Conservation (phyloP, 768 basidiomycete species). For the Russula compacta region DNA sequence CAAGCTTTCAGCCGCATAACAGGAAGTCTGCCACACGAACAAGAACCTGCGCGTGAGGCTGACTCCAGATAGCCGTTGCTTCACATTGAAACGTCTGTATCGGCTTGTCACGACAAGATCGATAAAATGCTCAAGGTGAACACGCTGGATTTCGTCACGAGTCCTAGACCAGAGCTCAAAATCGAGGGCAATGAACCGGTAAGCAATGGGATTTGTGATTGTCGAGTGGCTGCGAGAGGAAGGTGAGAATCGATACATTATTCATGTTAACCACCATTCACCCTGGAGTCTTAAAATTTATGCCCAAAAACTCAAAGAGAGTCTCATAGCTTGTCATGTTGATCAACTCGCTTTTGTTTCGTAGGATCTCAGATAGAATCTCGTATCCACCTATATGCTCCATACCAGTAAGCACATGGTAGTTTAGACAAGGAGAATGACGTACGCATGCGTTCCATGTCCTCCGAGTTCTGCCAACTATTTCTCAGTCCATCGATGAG, state of each 20-base stretch:
- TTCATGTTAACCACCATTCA: conserved; percentile 30
- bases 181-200: conserved; percentile 76
- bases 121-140: conserved; percentile 74
- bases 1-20: conserved; percentile 51
- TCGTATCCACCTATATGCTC: conserved; percentile 69
- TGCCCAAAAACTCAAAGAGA: conserved; percentile 76
- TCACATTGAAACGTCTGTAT: conserved; percentile 68
- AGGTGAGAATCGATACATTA: not conserved
- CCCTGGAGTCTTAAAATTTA: conserved; percentile 78
- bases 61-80: conserved; percentile 63
- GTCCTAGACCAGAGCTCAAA: conserved; percentile 84
- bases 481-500: conserved; percentile 70
- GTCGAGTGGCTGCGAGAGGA: conserved; percentile 57
- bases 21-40: conserved; percentile 73
- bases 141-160: conserved; percentile 59
- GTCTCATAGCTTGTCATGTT: conserved; percentile 76
- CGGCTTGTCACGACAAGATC: conserved; percentile 65
- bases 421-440: conserved; percentile 12
- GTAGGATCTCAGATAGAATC: conserved; percentile 64
- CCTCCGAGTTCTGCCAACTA: conserved; percentile 91
- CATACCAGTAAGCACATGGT: not conserved
- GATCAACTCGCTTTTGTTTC: conserved; percentile 62
- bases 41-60: conserved; percentile 64
- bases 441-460: conserved; percentile 83
- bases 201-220: conserved; percentile 73